Percentiles rank a stretch among this genome's conserved stretches.
Evolutionary conservation across 108 stramenopile species (phyloP).

Genomic region (Hondaea fermentalgiana): DNA sequence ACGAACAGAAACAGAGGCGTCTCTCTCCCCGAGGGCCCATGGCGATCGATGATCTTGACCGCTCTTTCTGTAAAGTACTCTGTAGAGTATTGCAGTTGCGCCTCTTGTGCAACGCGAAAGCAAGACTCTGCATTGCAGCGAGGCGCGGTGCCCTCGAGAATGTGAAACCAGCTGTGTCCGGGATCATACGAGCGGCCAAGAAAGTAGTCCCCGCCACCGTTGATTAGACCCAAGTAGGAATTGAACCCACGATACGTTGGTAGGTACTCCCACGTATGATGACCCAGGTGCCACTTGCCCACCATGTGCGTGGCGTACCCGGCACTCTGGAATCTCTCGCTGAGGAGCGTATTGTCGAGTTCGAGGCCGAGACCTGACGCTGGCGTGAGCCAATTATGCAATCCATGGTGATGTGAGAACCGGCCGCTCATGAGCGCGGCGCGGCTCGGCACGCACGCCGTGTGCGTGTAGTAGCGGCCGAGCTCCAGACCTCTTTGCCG

Average conservation of each 20-base stretch:
- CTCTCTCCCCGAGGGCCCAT: not conserved
- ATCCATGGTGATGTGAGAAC: not conserved
- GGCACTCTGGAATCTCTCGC: not conserved
- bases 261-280: not conserved
- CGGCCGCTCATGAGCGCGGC: not conserved
- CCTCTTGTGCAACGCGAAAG: not conserved
- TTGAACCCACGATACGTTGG: not conserved
- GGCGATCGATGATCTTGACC: not conserved
- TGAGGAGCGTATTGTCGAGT: not conserved
- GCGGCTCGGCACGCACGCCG: not conserved
- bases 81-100: not conserved
- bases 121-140: not conserved
- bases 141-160: not conserved
- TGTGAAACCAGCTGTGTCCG: not conserved
- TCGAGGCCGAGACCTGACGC: not conserved
- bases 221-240: not conserved
- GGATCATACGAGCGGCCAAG: not conserved
- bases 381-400: not conserved
- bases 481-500: not conserved
- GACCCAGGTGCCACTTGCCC: not conserved
- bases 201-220: not conserved
- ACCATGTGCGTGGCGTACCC: not conserved
- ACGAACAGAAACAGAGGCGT: not conserved
- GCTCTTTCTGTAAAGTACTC: not conserved
- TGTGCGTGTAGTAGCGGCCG: not conserved